These are phyloP conservation scores for Infundibulicybe gibba DNA, from an alignment of 768 basidiomycete genomes.

Conservation along the genomic window DNA sequence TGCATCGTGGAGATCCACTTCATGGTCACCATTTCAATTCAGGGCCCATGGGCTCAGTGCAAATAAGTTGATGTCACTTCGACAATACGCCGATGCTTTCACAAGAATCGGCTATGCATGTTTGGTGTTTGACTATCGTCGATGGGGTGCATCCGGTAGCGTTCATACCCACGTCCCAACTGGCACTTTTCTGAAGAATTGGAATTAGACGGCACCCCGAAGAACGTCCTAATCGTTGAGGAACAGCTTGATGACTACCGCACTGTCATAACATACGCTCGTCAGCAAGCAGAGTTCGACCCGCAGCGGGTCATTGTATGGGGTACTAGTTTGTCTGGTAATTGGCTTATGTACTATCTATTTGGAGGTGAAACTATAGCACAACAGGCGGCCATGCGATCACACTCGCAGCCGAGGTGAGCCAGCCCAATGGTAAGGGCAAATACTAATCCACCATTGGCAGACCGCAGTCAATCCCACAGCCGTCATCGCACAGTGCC, in stretches of 20 bases:
- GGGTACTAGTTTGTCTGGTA: slow-evolving; percentile 30
- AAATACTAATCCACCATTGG: slow-evolving; percentile 7
- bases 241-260: slow-evolving; percentile 34
- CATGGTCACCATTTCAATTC: slow-evolving; percentile 1
- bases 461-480: slow-evolving; percentile 17
- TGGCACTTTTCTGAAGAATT: not conserved
- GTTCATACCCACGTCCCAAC: not conserved
- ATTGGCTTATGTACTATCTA: not conserved
- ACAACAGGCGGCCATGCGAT: slow-evolving; percentile 24
- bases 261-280: slow-evolving; percentile 27
- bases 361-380: not conserved
- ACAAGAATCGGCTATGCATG: slow-evolving; percentile 24
- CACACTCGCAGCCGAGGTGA: slow-evolving; percentile 23
- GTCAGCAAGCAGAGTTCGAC: slow-evolving; percentile 24
- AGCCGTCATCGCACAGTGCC: slow-evolving; percentile 29
- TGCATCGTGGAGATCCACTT: no score
- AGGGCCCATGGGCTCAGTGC: slow-evolving; percentile 31
- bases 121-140: slow-evolving; percentile 33
- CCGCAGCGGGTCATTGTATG: slow-evolving; percentile 25
- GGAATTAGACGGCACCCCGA: slow-evolving; percentile 25
- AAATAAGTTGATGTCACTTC: slow-evolving; percentile 27
- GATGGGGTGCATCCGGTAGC: slow-evolving; percentile 32
- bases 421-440: not conserved
- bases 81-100: slow-evolving; percentile 24
- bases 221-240: slow-evolving; percentile 19